Evolutionary conservation across 306 rosid genomes (phyloP).

Genomic region (Calophaca sinica): DNA sequence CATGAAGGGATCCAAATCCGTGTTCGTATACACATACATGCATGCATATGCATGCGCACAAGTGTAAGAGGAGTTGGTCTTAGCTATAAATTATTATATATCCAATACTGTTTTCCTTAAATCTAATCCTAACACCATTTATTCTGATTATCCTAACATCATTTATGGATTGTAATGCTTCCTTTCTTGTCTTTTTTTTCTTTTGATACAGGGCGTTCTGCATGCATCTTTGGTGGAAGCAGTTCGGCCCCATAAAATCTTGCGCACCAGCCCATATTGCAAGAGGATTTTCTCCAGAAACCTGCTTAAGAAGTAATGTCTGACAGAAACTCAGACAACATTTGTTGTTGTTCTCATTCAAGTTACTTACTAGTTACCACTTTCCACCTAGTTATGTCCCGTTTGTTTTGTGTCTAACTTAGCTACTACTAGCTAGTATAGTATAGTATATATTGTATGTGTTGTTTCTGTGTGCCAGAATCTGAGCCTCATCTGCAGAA

Average conservation of each 20-base stretch:
- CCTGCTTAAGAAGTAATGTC: slow-evolving; percentile 59
- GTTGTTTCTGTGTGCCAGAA: not conserved
- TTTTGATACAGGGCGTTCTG: slow-evolving; percentile 61
- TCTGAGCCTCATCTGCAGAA: too few relatives aligned
- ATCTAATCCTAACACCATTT: too few relatives aligned
- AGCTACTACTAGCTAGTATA: slow-evolving; percentile 12
- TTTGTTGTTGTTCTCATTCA: slow-evolving; percentile 48
- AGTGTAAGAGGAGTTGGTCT: too few relatives aligned
- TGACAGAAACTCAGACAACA: not conserved
- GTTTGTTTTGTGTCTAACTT: slow-evolving; percentile 28
- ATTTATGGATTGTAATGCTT: slow-evolving; percentile 1
- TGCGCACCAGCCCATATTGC: slow-evolving; percentile 76
- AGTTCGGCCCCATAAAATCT: slow-evolving; percentile 49
- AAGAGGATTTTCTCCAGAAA: slow-evolving; percentile 68
- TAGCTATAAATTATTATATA: too few relatives aligned
- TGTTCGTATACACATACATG: too few relatives aligned
- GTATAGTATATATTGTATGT: slow-evolving; percentile 19
- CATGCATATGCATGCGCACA: too few relatives aligned
- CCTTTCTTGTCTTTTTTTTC: not conserved
- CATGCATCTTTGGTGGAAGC: slow-evolving; percentile 64
- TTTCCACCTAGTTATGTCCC: not conserved
- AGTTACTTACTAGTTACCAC: not conserved
- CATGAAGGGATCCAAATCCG: too few relatives aligned
- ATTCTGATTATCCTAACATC: too few relatives aligned
- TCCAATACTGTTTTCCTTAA: too few relatives aligned